These are phyloP conservation scores for Ustilago esculenta DNA, from an alignment of 1,284 basidiomycete species.

Conservation along the genomic window DNA sequence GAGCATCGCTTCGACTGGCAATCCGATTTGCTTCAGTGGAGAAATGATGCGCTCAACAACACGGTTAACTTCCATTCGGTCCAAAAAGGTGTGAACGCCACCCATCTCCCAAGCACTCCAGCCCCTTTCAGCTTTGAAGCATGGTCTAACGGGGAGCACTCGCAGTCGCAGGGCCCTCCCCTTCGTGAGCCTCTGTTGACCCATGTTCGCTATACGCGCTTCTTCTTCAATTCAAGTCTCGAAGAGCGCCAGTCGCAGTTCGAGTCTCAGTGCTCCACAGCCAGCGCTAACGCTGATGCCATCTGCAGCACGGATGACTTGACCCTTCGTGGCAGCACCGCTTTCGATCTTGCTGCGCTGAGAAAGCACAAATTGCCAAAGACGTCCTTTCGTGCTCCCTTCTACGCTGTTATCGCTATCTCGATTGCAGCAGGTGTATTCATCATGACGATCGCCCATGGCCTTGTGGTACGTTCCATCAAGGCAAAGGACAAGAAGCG, in stretches of 20 bases:
- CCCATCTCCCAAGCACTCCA: slow-evolving; percentile 41
- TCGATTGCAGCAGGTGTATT: slow-evolving; percentile 49
- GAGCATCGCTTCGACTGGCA: slow-evolving; percentile 62
- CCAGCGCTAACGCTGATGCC: slow-evolving; percentile 20
- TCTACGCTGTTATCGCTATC: slow-evolving; percentile 42
- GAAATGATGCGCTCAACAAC: slow-evolving; percentile 45
- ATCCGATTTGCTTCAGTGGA: slow-evolving; percentile 41
- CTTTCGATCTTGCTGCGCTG: slow-evolving; percentile 38
- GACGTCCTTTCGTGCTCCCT: slow-evolving; percentile 19
- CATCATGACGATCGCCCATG: slow-evolving; percentile 52
- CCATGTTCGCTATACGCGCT: slow-evolving; percentile 52
- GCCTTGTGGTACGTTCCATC: slow-evolving; percentile 43
- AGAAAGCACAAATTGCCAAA: slow-evolving; percentile 22
- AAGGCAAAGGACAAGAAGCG: slow-evolving; percentile 45
- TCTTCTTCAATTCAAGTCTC: slow-evolving; percentile 63
- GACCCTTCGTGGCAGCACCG: slow-evolving; percentile 52
- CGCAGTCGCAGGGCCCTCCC: slow-evolving; percentile 52
- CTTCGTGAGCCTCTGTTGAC: slow-evolving; percentile 35
- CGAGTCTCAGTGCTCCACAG: slow-evolving; percentile 39
- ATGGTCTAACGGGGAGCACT: slow-evolving; percentile 54
- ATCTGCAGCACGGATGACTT: slow-evolving; percentile 58
- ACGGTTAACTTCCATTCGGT: slow-evolving; percentile 40
- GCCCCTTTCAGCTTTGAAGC: slow-evolving; percentile 52
- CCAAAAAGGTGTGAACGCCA: slow-evolving; percentile 36
- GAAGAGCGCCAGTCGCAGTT: slow-evolving; percentile 46